Evolutionary conservation across 179 eudicot genomes (phyloP).

Genomic region (Gypsophila paniculata): DNA sequence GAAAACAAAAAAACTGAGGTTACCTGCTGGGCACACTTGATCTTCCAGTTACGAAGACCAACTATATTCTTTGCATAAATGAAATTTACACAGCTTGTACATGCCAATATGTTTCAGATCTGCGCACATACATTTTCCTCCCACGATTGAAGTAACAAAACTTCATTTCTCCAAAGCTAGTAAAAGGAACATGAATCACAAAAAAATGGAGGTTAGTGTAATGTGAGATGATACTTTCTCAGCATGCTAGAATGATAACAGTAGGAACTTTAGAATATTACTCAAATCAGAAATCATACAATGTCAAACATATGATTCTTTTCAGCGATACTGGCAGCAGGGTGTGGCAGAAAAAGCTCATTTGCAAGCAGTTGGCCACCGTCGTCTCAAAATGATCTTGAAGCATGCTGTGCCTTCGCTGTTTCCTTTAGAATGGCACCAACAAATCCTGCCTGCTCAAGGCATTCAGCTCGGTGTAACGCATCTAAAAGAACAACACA

Average conservation of each 20-base stretch:
- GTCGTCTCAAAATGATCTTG: constrained; percentile 35
- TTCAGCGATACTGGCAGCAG: background rate
- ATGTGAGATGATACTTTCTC: background rate
- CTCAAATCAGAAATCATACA: background rate
- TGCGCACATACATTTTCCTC: background rate
- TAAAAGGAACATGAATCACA: constrained; percentile 6
- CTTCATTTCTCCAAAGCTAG: background rate
- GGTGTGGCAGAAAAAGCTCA: background rate
- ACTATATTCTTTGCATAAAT: background rate
- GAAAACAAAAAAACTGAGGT: background rate
- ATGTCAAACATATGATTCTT: background rate
- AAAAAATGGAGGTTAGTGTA: background rate
- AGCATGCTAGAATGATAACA: background rate
- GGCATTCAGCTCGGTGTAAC: constrained; percentile 79
- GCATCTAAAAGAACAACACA: constrained; percentile 84
- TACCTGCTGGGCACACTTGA: constrained; percentile 4
- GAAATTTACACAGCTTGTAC: background rate
- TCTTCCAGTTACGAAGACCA: background rate
- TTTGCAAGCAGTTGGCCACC: background rate
- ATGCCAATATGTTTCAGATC: constrained; percentile 1
- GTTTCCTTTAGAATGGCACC: constrained; percentile 83
- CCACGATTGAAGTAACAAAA: background rate
- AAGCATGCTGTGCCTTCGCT: constrained; percentile 85
- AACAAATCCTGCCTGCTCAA: constrained; percentile 90
- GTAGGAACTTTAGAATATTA: background rate